Conservation (phyloP, 208 protist species). For the Herpetomonas samuelpessoai region DNA sequence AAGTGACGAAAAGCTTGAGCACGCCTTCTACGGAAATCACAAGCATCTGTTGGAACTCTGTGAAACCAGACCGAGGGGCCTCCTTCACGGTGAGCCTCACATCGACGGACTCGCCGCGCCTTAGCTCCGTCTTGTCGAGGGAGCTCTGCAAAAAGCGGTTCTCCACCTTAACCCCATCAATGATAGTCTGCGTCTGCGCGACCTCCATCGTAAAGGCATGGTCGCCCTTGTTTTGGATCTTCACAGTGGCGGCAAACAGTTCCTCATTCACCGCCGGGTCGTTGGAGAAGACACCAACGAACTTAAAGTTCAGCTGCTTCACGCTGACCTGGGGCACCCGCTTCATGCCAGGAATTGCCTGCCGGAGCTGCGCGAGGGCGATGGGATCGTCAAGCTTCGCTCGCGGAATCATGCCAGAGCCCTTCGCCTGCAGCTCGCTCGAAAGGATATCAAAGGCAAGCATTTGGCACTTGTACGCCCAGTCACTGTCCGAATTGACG, state of each 20-base stretch:
- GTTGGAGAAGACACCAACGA: conserved; percentile 44
- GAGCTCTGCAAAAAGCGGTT: conserved; percentile 47
- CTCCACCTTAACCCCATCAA: conserved; percentile 57
- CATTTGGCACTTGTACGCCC: conserved; percentile 61
- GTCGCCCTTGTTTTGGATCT: conserved; percentile 57
- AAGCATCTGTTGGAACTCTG: conserved; percentile 66
- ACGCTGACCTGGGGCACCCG: conserved; percentile 55
- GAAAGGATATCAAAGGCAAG: conserved; percentile 63
- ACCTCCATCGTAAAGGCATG: conserved; percentile 42
- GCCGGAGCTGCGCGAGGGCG: conserved; percentile 52
- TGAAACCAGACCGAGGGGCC: conserved; percentile 39
- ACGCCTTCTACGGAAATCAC: conserved; percentile 67
- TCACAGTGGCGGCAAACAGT: conserved; percentile 44
- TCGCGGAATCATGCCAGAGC: conserved; percentile 40
- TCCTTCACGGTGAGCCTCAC: conserved; percentile 46
- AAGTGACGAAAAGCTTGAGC: conserved; percentile 69
- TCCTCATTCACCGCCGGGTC: conserved; percentile 20
- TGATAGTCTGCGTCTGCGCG: conserved; percentile 66
- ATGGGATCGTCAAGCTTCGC: conserved; percentile 60
- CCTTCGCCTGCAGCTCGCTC: conserved; percentile 53
- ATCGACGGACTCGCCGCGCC: conserved; percentile 55
- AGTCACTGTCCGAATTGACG: conserved; percentile 55
- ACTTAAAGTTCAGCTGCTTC: conserved; percentile 51
- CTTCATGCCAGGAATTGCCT: conserved; percentile 47
- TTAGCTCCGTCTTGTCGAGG: conserved; percentile 42